A percentile compares a stretch with the other conserved stretches of the same genome.
Conservation (phyloP, 805 yeast species). For the Saturnispora ahearnii region DNA sequence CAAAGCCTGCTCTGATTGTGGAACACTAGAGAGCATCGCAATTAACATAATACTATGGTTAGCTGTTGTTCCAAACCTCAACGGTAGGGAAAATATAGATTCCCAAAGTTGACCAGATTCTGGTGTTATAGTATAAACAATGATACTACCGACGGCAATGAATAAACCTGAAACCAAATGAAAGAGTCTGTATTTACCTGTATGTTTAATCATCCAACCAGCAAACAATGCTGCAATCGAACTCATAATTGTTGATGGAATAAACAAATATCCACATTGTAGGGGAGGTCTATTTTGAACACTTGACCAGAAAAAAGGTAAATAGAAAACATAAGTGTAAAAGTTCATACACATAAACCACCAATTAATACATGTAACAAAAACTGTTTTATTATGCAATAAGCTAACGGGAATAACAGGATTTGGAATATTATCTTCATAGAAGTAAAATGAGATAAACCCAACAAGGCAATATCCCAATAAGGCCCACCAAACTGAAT, state of each 20-base stretch:
- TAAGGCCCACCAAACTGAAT: slow-evolving; percentile 35
- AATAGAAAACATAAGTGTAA: slow-evolving; percentile 52
- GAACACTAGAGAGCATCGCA: slow-evolving; percentile 68
- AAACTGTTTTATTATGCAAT: slow-evolving; percentile 48
- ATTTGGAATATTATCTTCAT: slow-evolving; percentile 41
- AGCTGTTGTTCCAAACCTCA: slow-evolving; percentile 58
- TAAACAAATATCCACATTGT: slow-evolving; percentile 31
- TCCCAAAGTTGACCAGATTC: slow-evolving; percentile 26
- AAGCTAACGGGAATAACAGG: slow-evolving; percentile 58
- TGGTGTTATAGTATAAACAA: slow-evolving; percentile 21
- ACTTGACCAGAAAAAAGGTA: slow-evolving; percentile 48
- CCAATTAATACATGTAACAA: slow-evolving; percentile 55
- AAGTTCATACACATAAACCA: slow-evolving; percentile 62
- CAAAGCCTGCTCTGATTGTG: slow-evolving; percentile 60
- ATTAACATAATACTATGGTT: slow-evolving; percentile 61
- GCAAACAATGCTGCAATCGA: slow-evolving; percentile 56
- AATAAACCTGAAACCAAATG: slow-evolving; percentile 35
- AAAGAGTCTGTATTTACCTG: slow-evolving; percentile 53
- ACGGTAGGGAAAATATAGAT: slow-evolving; percentile 36
- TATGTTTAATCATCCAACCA: slow-evolving; percentile 55
- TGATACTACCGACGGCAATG: slow-evolving; percentile 37
- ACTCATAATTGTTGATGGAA: slow-evolving; percentile 56
- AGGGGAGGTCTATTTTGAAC: slow-evolving; percentile 17
- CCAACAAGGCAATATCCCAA: slow-evolving; percentile 28
- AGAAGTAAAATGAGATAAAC: slow-evolving; percentile 36